These are phyloP conservation scores for Lippia alba DNA, from an alignment of 305 asterid genomes.

Conservation along the genomic window DNA sequence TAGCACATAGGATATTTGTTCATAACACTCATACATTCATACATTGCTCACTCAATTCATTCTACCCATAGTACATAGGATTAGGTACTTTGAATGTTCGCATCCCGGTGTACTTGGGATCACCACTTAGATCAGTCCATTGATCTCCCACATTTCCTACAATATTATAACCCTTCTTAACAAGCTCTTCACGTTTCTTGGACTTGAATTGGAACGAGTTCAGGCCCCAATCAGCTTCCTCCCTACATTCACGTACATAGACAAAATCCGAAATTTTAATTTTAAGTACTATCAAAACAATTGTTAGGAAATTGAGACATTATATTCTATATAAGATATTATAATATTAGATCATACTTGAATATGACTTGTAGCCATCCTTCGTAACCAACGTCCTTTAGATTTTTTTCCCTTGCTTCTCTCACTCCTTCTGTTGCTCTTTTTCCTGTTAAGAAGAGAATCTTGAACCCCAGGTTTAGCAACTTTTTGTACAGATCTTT, in stretches of 20 bases:
- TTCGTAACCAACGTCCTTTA: slow-evolving; percentile 47
- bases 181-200: slow-evolving; percentile 39
- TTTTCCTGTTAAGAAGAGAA: slow-evolving; percentile 44
- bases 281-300: no score
- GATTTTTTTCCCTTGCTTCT: slow-evolving; percentile 36
- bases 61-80: slow-evolving; percentile 56
- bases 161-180: slow-evolving; percentile 48
- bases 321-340: no score
- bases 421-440: slow-evolving; percentile 29
- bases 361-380: slow-evolving; percentile 52
- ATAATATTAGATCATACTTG: no score
- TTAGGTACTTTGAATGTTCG: slow-evolving; percentile 62
- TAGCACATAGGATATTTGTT: no score
- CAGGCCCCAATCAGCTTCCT: slow-evolving; percentile 21
- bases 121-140: slow-evolving; percentile 60
- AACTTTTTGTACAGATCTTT: slow-evolving; percentile 37
- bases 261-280: neutral
- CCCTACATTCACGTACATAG: slow-evolving; percentile 11
- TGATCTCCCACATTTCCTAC: slow-evolving; percentile 66
- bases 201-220: slow-evolving; percentile 52
- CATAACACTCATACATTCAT: no score
- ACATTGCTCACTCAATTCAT: no score
- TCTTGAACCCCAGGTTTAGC: slow-evolving; percentile 39
- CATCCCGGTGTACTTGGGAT: slow-evolving; percentile 39
- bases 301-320: no score